Percentiles rank a stretch among this genome's conserved stretches.
Evolutionary conservation across 2,329 filamentous ascomycete genomes (phyloP).

Genomic region (Leptographium wingfieldii): DNA sequence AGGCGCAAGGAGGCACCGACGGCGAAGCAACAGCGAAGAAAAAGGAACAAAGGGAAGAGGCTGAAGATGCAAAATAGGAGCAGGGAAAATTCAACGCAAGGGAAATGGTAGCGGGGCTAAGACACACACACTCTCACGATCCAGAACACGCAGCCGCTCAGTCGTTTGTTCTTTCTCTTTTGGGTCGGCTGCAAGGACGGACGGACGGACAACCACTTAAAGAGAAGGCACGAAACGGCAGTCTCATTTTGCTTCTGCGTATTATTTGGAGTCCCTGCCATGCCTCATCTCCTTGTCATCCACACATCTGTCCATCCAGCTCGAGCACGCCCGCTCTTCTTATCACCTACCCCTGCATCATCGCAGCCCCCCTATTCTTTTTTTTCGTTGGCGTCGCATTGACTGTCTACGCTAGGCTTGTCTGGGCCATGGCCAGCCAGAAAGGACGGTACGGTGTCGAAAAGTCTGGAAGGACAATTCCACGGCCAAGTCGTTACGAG

Average conservation of each 20-base stretch:
- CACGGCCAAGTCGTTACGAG: too few species aligned
- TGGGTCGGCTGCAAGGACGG: not conserved
- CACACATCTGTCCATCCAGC: not conserved
- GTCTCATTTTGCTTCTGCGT: not conserved
- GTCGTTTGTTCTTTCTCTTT: conserved; percentile 3
- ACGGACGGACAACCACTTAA: not conserved
- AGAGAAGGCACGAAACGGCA: not conserved
- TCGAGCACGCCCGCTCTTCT: not conserved
- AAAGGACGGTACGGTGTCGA: not conserved
- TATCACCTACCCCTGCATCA: not conserved
- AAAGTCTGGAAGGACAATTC: not conserved
- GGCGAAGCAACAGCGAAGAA: not conserved
- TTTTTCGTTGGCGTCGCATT: not conserved
- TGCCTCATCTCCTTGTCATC: not conserved
- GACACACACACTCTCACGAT: not conserved
- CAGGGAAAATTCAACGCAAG: not conserved
- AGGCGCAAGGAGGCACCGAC: not conserved
- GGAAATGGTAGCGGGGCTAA: not conserved
- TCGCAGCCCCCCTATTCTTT: not conserved
- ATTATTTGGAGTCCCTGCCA: too few species aligned
- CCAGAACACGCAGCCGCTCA: not conserved
- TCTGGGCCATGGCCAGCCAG: not conserved
- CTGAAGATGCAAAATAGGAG: not conserved
- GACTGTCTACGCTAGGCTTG: not conserved
- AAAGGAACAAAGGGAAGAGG: not conserved